A percentile compares a stretch with the other conserved stretches of the same genome.
Evolutionary conservation across 2,329 filamentous ascomycete genomes (phyloP).

Genomic region (Fusarium caatingaense): DNA sequence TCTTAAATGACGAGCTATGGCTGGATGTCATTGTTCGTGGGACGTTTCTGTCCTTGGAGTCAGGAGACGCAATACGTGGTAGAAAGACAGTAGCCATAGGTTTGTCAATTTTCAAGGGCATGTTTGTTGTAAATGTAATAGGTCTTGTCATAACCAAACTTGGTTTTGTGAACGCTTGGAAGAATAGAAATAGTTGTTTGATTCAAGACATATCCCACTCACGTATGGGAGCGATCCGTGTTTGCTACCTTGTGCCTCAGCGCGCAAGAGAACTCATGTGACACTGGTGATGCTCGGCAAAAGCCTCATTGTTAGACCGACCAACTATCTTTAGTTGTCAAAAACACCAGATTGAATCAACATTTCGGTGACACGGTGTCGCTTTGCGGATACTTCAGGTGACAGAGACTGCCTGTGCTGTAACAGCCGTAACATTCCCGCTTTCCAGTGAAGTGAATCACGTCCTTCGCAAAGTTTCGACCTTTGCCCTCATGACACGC

Average conservation of each 20-base stretch:
- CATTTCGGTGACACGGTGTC: conserved; percentile 35
- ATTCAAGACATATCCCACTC: conserved; percentile 20
- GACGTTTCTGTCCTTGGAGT: conserved; percentile 8
- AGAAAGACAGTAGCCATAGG: conserved; percentile 25
- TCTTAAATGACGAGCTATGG: conserved; percentile 18
- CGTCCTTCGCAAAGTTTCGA: conserved; percentile 39
- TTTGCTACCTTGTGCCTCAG: conserved; percentile 40
- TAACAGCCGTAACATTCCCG: conserved; percentile 20
- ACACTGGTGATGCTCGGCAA: conserved; percentile 32
- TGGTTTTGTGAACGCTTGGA: conserved; percentile 5
- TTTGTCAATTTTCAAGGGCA: conserved; percentile 25
- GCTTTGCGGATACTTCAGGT: conserved; percentile 20
- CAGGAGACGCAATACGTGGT: conserved; percentile 9
- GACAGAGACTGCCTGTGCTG: conserved; percentile 25
- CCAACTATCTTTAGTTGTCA: conserved; percentile 31
- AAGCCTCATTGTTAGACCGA: conserved; percentile 35
- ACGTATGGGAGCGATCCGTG: conserved; percentile 20
- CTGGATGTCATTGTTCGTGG: conserved; percentile 19
- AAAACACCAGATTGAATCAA: conserved; percentile 14
- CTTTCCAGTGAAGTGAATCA: conserved; percentile 19
- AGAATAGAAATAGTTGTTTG: conserved; percentile 10
- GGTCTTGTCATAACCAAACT: conserved; percentile 22
- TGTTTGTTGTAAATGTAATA: conserved; percentile 5
- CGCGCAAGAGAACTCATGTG: conserved; percentile 31
- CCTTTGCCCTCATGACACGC: conserved; percentile 55